These are phyloP conservation scores for Arthrinium puccinioides DNA, from an alignment of 2,329 filamentous ascomycete genomes.

Conservation along the genomic window DNA sequence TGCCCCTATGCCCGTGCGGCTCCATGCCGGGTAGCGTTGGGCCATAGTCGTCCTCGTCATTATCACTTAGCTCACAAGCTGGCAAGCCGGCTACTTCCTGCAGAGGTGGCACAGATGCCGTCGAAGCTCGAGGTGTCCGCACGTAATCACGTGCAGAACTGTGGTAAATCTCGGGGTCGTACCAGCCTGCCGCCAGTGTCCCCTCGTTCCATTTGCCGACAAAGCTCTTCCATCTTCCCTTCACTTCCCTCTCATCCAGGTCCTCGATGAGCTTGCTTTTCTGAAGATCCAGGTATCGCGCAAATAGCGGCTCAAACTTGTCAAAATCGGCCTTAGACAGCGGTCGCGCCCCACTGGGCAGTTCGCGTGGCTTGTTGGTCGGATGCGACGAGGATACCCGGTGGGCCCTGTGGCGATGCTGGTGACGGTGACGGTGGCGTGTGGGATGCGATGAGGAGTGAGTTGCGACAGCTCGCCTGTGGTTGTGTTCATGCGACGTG, in stretches of 20 bases:
- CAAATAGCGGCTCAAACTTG: conserved; percentile 64
- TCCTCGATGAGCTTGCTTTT: conserved; percentile 65
- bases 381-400: background rate
- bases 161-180: conserved; percentile 66
- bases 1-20: conserved; percentile 14
- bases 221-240: conserved; percentile 91
- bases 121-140: too few species aligned
- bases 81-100: background rate
- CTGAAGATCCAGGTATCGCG: conserved; percentile 80
- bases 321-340: conserved; percentile 64
- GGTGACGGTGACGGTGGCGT: background rate
- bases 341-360: conserved; percentile 60
- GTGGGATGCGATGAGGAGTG: background rate
- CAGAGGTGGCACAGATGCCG: background rate
- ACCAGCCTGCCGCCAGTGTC: conserved; percentile 87
- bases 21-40: conserved; percentile 25
- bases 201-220: conserved; percentile 84
- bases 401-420: background rate
- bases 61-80: conserved; percentile 22
- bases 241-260: conserved; percentile 67
- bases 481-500: too few species aligned
- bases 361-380: too few species aligned
- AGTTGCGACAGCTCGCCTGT: too few species aligned
- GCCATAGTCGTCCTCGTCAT: conserved; percentile 56
- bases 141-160: conserved; percentile 7